Conservation (phyloP, 176 grass and related monocot genomes). For the Guadua angustifolia region DNA sequence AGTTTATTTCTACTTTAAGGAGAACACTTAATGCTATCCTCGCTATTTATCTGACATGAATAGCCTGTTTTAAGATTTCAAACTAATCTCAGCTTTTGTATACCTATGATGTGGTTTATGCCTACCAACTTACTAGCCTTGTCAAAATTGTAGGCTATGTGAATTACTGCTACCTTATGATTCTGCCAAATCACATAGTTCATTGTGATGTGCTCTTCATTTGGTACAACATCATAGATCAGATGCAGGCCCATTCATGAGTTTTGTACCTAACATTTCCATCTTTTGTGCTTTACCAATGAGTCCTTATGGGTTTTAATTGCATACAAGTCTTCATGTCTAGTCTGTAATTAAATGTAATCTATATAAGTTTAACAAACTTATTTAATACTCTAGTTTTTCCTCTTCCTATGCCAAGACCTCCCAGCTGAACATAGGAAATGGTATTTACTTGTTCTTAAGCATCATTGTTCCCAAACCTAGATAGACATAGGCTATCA, state of each 20-base stretch:
- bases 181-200: conserved; percentile 4
- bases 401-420: conserved; percentile 59
- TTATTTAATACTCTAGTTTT: conserved; percentile 33
- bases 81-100: conserved; percentile 1
- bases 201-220: not conserved
- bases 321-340: not conserved
- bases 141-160: not conserved
- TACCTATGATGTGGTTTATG: not conserved
- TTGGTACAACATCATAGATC: not conserved
- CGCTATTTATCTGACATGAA: not conserved
- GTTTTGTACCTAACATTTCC: not conserved
- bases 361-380: not conserved
- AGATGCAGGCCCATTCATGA: not conserved
- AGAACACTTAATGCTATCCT: not conserved
- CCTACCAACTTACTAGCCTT: not conserved
- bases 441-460: no score
- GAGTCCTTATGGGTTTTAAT: not conserved
- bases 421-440: no score
- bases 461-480: no score
- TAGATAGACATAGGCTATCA: no score
- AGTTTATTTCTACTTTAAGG: not conserved
- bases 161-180: not conserved
- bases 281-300: not conserved
- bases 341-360: not conserved
- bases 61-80: not conserved